A percentile compares a stretch with the other conserved stretches of the same genome.
Conservation (phyloP, 2,329 filamentous ascomycete genomes). For the Fusarium nanum region DNA sequence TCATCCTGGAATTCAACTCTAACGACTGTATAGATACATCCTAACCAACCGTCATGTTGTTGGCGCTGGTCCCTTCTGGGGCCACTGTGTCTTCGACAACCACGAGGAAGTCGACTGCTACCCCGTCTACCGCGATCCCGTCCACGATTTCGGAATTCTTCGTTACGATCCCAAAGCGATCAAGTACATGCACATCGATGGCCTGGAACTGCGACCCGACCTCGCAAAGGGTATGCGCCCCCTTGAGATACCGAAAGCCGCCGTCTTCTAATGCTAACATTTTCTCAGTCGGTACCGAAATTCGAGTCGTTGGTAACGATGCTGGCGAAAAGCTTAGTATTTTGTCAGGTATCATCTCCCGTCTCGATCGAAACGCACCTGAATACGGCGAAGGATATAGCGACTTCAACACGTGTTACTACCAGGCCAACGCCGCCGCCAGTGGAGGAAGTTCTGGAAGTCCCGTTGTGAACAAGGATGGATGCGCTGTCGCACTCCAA, state of each 20-base stretch:
- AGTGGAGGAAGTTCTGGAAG: constrained; percentile 98
- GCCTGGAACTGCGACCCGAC: constrained; percentile 84
- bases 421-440: constrained; percentile 95
- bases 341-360: constrained; percentile 94
- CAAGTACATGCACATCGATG: constrained; percentile 93
- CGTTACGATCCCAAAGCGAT: constrained; percentile 96
- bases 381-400: constrained; percentile 98
- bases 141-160: constrained; percentile 97
- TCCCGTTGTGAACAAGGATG: constrained; percentile 96
- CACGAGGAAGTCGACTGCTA: constrained; percentile 97
- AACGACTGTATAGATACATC: constrained; percentile 68
- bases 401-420: constrained; percentile 96
- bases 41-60: constrained; percentile 94
- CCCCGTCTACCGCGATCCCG: constrained; percentile 96
- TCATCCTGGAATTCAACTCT: not conserved
- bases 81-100: constrained; percentile 98
- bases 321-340: constrained; percentile 99
- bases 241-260: not conserved
- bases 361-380: constrained; percentile 94
- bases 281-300: constrained; percentile 82
- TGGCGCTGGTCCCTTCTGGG: constrained; percentile 95
- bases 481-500: constrained; percentile 90
- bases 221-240: constrained; percentile 72
- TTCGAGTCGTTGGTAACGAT: constrained; percentile 97
- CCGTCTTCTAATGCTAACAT: constrained; percentile 30